Percentiles rank a stretch among this genome's conserved stretches.
Evolutionary conservation across 148 eudicot species (phyloP).

Genomic region (Amaranthus palmeri): DNA sequence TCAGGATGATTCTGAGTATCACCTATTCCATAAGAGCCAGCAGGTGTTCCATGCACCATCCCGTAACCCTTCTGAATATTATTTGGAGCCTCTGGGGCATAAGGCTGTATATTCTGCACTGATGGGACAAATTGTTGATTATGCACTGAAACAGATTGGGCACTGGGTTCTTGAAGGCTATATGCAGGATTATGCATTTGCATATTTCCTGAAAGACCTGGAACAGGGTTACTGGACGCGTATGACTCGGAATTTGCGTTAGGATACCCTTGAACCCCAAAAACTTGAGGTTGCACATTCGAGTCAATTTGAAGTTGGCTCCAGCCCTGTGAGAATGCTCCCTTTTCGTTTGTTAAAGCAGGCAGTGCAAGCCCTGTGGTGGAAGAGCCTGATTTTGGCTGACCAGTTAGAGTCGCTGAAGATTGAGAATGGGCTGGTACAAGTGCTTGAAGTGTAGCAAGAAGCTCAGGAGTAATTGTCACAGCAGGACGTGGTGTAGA

Average conservation of each 20-base stretch:
- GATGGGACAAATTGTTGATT: conserved; percentile 36
- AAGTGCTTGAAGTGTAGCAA: conserved; percentile 74
- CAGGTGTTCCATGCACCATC: conserved; percentile 37
- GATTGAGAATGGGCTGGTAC: conserved; percentile 49
- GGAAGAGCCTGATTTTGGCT: conserved; percentile 34
- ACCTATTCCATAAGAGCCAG: conserved; percentile 39
- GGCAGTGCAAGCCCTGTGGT: conserved; percentile 19
- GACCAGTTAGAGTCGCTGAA: conserved; percentile 33
- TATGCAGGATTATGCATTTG: conserved; percentile 45
- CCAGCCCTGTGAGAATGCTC: conserved; percentile 44
- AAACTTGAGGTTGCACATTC: conserved; percentile 41
- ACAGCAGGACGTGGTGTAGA: conserved; percentile 46
- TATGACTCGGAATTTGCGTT: conserved; percentile 37
- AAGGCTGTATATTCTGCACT: conserved; percentile 40
- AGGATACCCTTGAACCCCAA: conserved; percentile 37
- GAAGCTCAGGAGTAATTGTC: conserved; percentile 74
- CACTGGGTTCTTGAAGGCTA: conserved; percentile 29
- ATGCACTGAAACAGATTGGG: conserved; percentile 28
- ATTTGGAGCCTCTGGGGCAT: conserved; percentile 39
- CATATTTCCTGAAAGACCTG: conserved; percentile 27
- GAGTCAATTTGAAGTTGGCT: conserved; percentile 32
- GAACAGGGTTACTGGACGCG: conserved; percentile 26
- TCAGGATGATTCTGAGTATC: conserved; percentile 38
- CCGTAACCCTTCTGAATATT: conserved; percentile 39
- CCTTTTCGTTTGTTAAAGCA: conserved; percentile 22